Evolutionary conservation across 495 filamentous ascomycete species (phyloP), one percentile per base, ranked within the genome.

Genomic region (Usnea hakonensis): DNA sequence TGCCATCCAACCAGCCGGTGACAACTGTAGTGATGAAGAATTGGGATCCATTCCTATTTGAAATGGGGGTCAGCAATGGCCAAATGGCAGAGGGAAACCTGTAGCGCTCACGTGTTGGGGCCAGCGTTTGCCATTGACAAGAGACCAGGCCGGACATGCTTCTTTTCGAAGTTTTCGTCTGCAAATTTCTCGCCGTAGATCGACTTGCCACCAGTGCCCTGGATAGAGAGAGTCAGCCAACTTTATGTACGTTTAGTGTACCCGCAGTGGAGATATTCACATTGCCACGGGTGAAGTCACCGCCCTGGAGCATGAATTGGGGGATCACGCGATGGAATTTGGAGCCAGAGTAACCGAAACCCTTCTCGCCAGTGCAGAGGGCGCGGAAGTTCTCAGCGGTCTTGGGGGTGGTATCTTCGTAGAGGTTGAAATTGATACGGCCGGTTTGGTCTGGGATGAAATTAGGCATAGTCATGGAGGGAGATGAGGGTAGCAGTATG

Each of bases 51-150:
- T 97, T 99, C 76, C 94, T 97, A 63, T 8, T 67, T 21, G 21
- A 61, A 23, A 35, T 0, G 23, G 64, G 70, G 50, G 67, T 61
- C 41, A 53, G 43, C 37, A 37, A 44, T 28, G 4, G 41, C 19
- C 32, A 35, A n/a, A 43, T 38, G 38, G 26, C 23, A 35, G 3
- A 9, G 14, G 38, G 37, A 23, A 32, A 64, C 38, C 55, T 41
- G 6, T 9, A 36, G 28, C 40, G 77, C 85, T 70, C 82, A 91
- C 91, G 90, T 71, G 75, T 83, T 77, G 65, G 92, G 91, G 57
- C 94, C 94, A 70, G 94, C 91, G 73, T 98, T 98, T 63, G 94
- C 94, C 94, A 98, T 98, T 72, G 88, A 92, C 60, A 98, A 80
- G 64, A 96, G 77, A 79, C 95, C 95, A 13, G 95, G 90, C 65